Percentiles rank a stretch among this genome's conserved stretches.
Evolutionary conservation across 2,329 filamentous ascomycete genomes (phyloP).

Genomic region (Fusarium staphyleae): DNA sequence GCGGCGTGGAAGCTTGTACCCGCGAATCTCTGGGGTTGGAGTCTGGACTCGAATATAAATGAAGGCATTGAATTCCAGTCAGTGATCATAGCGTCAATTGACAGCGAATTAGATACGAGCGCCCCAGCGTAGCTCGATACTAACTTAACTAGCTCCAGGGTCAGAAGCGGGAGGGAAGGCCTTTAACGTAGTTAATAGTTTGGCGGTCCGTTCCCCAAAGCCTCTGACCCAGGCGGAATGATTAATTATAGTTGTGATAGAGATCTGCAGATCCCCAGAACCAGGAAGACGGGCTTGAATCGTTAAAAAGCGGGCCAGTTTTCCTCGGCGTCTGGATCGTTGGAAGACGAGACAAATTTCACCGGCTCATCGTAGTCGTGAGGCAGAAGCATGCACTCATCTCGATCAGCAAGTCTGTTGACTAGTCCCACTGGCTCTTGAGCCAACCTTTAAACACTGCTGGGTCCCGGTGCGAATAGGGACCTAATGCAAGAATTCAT

Average conservation of each 20-base stretch:
- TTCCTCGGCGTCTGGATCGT: background rate
- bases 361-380: no score
- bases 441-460: background rate
- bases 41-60: background rate
- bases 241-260: no score
- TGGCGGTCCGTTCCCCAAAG: background rate
- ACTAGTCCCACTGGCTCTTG: background rate
- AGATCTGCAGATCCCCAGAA: background rate
- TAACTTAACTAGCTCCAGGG: constrained; percentile 2
- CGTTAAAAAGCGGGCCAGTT: constrained; percentile 1
- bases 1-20: background rate
- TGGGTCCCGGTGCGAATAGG: background rate
- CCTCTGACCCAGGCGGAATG: no score
- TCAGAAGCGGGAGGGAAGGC: background rate
- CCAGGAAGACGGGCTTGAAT: no score
- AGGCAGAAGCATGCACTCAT: background rate
- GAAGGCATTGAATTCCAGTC: background rate
- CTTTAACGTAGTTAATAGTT: background rate
- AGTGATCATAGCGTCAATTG: background rate
- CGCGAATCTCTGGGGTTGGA: background rate
- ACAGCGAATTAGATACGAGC: constrained; percentile 3
- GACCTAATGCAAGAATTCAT: background rate
- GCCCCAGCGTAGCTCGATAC: no score
- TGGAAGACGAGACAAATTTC: no score
- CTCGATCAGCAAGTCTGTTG: background rate